Percentiles rank a stretch among this genome's conserved stretches.
phyloP scores from a whole-genome alignment of 352 stramenopile genomes.

The Discostella stelligera region DNA sequence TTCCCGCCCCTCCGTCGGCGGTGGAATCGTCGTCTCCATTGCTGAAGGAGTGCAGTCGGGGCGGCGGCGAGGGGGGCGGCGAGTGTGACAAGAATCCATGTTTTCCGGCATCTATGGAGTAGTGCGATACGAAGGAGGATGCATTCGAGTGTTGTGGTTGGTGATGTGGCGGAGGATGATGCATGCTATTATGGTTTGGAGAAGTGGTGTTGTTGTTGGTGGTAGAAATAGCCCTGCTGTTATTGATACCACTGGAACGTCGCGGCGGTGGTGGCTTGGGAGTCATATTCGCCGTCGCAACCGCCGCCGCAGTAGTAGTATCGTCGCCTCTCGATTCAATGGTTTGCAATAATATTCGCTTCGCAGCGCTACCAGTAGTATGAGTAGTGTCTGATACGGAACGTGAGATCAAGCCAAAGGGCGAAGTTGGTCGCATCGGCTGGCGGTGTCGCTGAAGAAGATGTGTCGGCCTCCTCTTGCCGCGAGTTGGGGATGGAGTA shows the following conservation, averaged over 20 bases:
- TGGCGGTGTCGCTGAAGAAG: neutral
- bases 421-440: neutral
- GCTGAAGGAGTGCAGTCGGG: neutral
- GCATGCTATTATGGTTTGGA: neutral
- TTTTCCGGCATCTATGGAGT: conserved; percentile 28
- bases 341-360: conserved; percentile 20
- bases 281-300: neutral
- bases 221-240: neutral
- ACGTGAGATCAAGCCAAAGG: neutral
- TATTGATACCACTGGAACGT: neutral
- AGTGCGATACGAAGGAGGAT: conserved; percentile 31
- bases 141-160: conserved; percentile 8
- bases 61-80: neutral
- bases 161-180: neutral
- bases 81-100: conserved; percentile 19
- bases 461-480: neutral
- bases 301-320: neutral
- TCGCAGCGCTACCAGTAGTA: neutral
- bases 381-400: neutral
- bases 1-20: neutral
- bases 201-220: neutral
- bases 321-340: conserved; percentile 14
- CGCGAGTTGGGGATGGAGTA: neutral
- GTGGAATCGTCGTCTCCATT: neutral
- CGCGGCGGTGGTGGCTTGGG: neutral